These are phyloP conservation scores for Gossypium rotundifolium DNA, from an alignment of 345 rosid species.

Conservation along the genomic window DNA sequence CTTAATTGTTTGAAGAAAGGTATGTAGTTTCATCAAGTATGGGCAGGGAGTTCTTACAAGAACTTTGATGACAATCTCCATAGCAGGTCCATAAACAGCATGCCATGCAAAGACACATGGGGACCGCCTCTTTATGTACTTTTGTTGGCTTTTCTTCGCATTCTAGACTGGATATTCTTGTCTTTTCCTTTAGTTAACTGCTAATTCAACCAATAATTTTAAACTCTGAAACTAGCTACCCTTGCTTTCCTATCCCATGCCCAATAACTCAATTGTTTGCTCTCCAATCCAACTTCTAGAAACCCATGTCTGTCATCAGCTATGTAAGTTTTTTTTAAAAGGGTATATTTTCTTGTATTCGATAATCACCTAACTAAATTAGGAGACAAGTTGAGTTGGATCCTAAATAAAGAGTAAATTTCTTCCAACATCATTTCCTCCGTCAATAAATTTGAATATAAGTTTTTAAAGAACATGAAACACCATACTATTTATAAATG, in stretches of 20 bases:
- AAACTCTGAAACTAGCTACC: neutral
- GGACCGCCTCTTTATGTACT: slow-evolving; percentile 24
- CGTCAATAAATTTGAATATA: too few species aligned
- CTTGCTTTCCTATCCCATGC: neutral
- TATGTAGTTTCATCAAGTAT: slow-evolving; percentile 1
- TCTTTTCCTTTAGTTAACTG: neutral
- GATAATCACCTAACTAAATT: too few species aligned
- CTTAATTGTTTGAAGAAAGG: neutral
- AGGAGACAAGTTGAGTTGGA: too few species aligned
- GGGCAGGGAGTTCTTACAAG: slow-evolving; percentile 10
- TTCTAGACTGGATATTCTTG: slow-evolving; percentile 23
- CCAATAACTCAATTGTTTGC: neutral
- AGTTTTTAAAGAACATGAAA: too few species aligned
- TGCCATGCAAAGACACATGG: slow-evolving; percentile 4
- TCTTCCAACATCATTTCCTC: too few species aligned
- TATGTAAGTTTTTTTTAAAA: neutral
- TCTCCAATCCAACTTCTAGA: neutral
- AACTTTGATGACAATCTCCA: neutral
- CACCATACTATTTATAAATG: too few species aligned
- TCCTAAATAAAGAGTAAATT: too few species aligned
- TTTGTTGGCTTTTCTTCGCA: slow-evolving; percentile 16
- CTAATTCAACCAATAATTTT: slow-evolving; percentile 3
- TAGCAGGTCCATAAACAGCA: slow-evolving; percentile 14
- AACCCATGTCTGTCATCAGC: neutral
- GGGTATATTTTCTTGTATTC: too few species aligned